These are phyloP conservation scores for Kazachstania martiniae DNA, from an alignment of 805 yeast species.

Conservation along the genomic window DNA sequence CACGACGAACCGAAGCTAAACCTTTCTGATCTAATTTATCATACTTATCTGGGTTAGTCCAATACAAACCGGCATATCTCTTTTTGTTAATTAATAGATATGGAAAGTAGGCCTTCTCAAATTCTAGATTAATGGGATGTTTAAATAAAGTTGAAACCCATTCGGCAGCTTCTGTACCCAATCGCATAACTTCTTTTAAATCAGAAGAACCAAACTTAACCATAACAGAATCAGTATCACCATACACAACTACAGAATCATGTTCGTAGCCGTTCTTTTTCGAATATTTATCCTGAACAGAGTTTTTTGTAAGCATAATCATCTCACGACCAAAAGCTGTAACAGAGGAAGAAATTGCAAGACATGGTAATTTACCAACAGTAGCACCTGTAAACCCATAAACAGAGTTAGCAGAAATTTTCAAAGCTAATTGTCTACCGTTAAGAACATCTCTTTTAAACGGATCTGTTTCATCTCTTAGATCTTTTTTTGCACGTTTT, in stretches of 20 bases:
- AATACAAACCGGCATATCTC: constrained; percentile 91
- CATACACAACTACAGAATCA: constrained; percentile 88
- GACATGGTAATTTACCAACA: constrained; percentile 90
- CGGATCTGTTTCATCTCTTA: constrained; percentile 89
- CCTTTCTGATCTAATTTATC: constrained; percentile 99
- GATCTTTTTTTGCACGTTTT: constrained; percentile 82
- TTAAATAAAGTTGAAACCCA: constrained; percentile 69
- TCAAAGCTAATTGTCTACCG: constrained; percentile 94
- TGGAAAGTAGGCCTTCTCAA: constrained; percentile 94
- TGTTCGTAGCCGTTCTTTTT: constrained; percentile 74
- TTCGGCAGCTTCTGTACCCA: constrained; percentile 92
- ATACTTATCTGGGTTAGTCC: constrained; percentile 87
- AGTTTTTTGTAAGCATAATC: constrained; percentile 86
- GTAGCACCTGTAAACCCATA: constrained; percentile 99
- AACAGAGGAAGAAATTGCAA: constrained; percentile 90
- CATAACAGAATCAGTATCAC: constrained; percentile 99
- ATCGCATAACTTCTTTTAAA: constrained; percentile 71
- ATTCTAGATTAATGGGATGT: constrained; percentile 86
- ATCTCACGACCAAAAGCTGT: constrained; percentile 94
- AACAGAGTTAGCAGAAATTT: constrained; percentile 95
- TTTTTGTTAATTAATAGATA: constrained; percentile 89
- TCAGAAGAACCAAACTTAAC: constrained; percentile 86
- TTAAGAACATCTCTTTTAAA: constrained; percentile 87
- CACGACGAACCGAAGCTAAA: constrained; percentile 96
- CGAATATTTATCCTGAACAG: constrained; percentile 70